Evolutionary conservation across 768 basidiomycete genomes (phyloP).

Genomic region (Collybiopsis luxurians): DNA sequence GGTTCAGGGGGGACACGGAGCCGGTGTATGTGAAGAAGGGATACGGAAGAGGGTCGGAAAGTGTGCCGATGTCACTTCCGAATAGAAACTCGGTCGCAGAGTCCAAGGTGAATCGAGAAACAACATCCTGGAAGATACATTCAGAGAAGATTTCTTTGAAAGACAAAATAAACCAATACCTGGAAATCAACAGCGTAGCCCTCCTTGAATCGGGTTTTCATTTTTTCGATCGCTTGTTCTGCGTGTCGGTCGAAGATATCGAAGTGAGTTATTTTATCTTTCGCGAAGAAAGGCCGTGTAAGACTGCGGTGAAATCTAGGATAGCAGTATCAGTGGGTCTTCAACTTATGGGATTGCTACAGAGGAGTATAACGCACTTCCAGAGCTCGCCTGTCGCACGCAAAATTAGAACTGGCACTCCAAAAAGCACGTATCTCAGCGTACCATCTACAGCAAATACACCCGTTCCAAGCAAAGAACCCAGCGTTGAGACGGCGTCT

Average conservation of each 20-base stretch:
- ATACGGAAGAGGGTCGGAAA: slow-evolving; percentile 46
- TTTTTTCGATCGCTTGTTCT: slow-evolving; percentile 40
- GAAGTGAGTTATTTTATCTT: slow-evolving; percentile 32
- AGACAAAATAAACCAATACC: slow-evolving; percentile 29
- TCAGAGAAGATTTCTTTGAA: not conserved
- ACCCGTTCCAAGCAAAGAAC: slow-evolving; percentile 10
- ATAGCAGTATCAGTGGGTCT: too few relatives aligned
- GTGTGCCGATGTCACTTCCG: slow-evolving; percentile 42
- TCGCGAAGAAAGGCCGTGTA: slow-evolving; percentile 44
- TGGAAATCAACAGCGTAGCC: slow-evolving; percentile 60
- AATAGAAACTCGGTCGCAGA: slow-evolving; percentile 60
- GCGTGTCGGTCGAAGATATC: slow-evolving; percentile 49
- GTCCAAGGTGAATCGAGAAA: slow-evolving; percentile 57
- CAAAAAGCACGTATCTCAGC: not conserved
- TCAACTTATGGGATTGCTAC: too few relatives aligned
- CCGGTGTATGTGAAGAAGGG: slow-evolving; percentile 28
- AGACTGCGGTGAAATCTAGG: slow-evolving; percentile 43
- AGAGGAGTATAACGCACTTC: not conserved
- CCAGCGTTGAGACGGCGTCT: not conserved
- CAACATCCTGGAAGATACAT: slow-evolving; percentile 37
- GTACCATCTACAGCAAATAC: slow-evolving; percentile 18
- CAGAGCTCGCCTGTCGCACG: not conserved
- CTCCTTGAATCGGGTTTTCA: slow-evolving; percentile 38
- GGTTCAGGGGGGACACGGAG: slow-evolving; percentile 19
- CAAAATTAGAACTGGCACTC: not conserved